Evolutionary conservation across 1,284 basidiomycete genomes (phyloP).

Genomic region (Termitomyces sp.): DNA sequence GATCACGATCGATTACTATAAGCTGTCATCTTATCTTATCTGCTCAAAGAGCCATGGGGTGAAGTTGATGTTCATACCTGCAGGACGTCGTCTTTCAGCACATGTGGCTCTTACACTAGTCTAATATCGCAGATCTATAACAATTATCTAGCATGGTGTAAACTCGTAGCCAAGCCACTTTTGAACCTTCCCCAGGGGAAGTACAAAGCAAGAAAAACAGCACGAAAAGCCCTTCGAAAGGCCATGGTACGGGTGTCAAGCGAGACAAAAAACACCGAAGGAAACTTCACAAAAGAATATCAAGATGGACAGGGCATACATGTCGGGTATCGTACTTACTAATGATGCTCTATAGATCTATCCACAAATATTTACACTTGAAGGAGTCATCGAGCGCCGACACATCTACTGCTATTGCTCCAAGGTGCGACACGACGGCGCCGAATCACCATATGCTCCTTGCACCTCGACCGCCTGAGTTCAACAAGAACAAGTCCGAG

Average conservation of each 20-base stretch:
- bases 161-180: neutral
- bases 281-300: neutral
- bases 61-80: too few species aligned
- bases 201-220: neutral
- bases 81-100: too few species aligned
- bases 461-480: slow-evolving; percentile 46
- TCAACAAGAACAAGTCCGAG: slow-evolving; percentile 20
- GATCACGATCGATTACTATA: neutral
- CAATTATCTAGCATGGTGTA: neutral
- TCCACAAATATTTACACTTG: neutral
- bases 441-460: slow-evolving; percentile 46
- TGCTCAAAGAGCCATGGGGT: neutral
- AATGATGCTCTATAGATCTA: too few species aligned
- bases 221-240: neutral
- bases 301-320: neutral
- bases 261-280: neutral
- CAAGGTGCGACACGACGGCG: slow-evolving; percentile 47
- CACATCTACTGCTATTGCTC: slow-evolving; percentile 69
- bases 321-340: neutral
- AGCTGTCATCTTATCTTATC: neutral
- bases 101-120: too few species aligned
- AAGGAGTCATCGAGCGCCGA: slow-evolving; percentile 50
- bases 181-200: neutral
- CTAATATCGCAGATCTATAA: too few species aligned
- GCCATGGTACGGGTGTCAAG: neutral